These are phyloP conservation scores for Cordyceps militaris DNA, from an alignment of 2,329 filamentous ascomycete genomes.

Conservation along the genomic window DNA sequence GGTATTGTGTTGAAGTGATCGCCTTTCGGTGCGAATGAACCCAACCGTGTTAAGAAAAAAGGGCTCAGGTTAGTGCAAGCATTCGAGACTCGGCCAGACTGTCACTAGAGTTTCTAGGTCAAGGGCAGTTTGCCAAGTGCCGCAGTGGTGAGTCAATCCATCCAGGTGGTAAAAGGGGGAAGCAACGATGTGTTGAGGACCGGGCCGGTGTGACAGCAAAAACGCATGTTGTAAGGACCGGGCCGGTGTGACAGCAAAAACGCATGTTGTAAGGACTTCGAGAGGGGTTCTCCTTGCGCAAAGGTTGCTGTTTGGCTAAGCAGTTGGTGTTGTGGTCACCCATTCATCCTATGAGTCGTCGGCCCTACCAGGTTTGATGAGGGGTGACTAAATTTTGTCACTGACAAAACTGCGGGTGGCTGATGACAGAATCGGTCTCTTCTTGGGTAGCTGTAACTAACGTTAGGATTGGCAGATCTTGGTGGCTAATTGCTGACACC, in stretches of 20 bases:
- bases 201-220: not conserved
- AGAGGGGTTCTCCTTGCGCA: not conserved
- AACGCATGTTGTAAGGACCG: not conserved
- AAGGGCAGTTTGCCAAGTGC: not conserved
- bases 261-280: not conserved
- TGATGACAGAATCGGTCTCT: not conserved
- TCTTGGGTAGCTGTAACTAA: not conserved
- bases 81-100: not conserved
- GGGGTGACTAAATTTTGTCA: not conserved
- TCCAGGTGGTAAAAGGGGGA: not conserved
- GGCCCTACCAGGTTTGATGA: not conserved
- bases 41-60: not conserved
- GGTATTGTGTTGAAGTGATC: not conserved
- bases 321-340: not conserved
- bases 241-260: not conserved
- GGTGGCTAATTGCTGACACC: not conserved
- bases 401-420: not conserved
- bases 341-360: not conserved
- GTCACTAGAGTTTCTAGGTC: conserved; percentile 4
- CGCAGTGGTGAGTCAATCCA: not conserved
- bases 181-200: conserved; percentile 2
- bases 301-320: not conserved
- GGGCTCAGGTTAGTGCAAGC: not conserved
- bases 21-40: not conserved
- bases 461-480: not conserved